phyloP scores from a whole-genome alignment of 2,329 filamentous ascomycete species.

The Colletotrichum magnum region DNA sequence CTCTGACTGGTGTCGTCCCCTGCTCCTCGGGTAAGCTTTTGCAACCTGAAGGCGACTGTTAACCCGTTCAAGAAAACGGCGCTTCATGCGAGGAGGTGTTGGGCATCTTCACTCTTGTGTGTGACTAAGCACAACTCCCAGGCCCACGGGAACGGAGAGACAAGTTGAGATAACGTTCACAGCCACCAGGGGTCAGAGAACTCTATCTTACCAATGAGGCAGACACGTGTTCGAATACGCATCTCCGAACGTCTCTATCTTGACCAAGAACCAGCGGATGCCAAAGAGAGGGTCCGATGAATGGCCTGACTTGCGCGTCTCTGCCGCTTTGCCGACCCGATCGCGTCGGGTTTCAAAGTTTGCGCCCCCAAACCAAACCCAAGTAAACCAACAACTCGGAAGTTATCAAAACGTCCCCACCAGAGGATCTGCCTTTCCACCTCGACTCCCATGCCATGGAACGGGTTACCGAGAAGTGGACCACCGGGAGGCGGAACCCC shows the following conservation, averaged over 20 bases:
- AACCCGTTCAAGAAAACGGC: not conserved
- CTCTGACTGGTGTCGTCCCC: too few species aligned
- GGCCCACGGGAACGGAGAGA: not conserved
- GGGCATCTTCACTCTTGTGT: not conserved
- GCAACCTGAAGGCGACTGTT: not conserved
- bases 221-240: not conserved
- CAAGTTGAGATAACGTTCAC: too few species aligned
- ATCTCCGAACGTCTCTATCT: not conserved
- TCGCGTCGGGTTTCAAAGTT: not conserved
- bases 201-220: not conserved
- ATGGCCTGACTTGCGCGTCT: not conserved
- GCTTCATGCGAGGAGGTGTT: too few species aligned
- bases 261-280: not conserved
- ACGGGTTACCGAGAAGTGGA: constrained; percentile 6
- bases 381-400: not conserved
- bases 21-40: too few species aligned
- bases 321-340: not conserved
- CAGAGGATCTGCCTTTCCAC: not conserved
- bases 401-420: not conserved
- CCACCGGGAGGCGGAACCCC: constrained; percentile 13
- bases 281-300: not conserved
- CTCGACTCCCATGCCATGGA: not conserved
- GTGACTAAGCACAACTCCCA: not conserved
- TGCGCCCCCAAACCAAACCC: too few species aligned
- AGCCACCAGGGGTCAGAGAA: not conserved